These are phyloP conservation scores for Phytophthora kernoviae DNA, from an alignment of 352 stramenopile species.

Conservation along the genomic window DNA sequence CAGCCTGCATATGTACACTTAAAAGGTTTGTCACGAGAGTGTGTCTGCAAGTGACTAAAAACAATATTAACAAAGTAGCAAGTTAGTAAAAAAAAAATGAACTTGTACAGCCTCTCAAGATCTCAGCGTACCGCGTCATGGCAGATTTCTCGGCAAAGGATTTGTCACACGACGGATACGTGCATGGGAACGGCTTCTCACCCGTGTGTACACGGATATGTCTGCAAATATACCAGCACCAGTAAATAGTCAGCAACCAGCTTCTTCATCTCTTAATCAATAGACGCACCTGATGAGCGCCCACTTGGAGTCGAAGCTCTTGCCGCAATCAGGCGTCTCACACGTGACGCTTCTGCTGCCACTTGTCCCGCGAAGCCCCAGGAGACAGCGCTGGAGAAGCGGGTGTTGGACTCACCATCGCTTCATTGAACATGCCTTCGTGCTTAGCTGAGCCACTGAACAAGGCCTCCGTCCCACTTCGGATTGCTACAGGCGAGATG, in stretches of 20 bases:
- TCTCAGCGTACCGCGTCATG: constrained; percentile 69
- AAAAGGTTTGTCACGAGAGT: constrained; percentile 87
- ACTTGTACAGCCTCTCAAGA: constrained; percentile 18
- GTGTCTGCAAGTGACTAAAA: constrained; percentile 77
- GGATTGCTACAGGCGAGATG: constrained; percentile 15
- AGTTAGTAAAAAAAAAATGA: constrained; percentile 2
- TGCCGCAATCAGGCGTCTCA: constrained; percentile 66
- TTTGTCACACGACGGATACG: constrained; percentile 84
- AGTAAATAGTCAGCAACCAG: not conserved
- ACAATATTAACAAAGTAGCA: constrained; percentile 1
- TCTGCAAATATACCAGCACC: constrained; percentile 32
- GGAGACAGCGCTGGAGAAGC: constrained; percentile 42
- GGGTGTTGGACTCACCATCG: constrained; percentile 16
- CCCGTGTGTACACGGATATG: constrained; percentile 89
- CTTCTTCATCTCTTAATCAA: not conserved
- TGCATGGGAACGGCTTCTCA: constrained; percentile 89
- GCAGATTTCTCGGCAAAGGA: constrained; percentile 89
- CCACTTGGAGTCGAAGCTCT: constrained; percentile 89
- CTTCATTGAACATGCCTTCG: constrained; percentile 14
- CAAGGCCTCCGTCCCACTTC: constrained; percentile 9
- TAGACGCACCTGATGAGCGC: constrained; percentile 68
- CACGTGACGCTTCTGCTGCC: constrained; percentile 76
- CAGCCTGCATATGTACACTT: constrained; percentile 87
- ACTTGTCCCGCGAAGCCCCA: constrained; percentile 61
- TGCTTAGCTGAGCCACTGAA: constrained; percentile 3